Evolutionary conservation across 2,329 filamentous ascomycete species (phyloP), one percentile per base, ranked within the genome.

Genomic region (Colletotrichum tofieldiae): DNA sequence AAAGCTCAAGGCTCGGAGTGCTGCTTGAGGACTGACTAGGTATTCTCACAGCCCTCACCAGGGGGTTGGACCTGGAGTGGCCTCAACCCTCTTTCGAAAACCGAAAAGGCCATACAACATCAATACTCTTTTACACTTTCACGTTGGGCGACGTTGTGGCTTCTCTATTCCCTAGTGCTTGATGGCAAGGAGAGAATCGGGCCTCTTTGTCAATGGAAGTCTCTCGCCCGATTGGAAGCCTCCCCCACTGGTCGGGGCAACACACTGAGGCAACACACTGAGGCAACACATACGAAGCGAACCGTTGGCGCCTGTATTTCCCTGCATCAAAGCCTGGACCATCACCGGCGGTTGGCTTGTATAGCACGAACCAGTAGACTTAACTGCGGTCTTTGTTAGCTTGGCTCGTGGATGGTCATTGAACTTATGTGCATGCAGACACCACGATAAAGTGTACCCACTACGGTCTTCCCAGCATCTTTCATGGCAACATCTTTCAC

Each of bases 351-450:
- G 49, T 51, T 54, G 18, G 41, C 41, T 67, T 55, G 64, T 62
- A 26, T 16, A 18, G 43, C 49, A 49, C 56, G 39, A 51, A 43
- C 56, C 14, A 9, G 14, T 14, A 51, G 59, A 16, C 3, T 8
- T 11, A 11, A 11, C 23, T 29, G 18, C 14, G 14, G 35, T 29
- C 49, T 71, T 71, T 71, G 64, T 55, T 18, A 47, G 37, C 23
- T 41, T 54, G 9, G 14, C 9, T 35, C 8, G 26, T 6, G 11
- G 49, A 45, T 7, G 39, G 6, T 23, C 12, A 0, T 47, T 23
- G 5, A n/a, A 16, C n/a, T 23, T 1, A 4, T 29, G 1, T 35
- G 16, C 3, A 52, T n/a, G 23, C n/a, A 29, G 32, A 52, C 18
- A 39, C 29, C 11, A 51, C 20, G 23, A 61, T 16, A n/a, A 14